A percentile compares a stretch with the other conserved stretches of the same genome.
Evolutionary conservation across 257 asterid species (phyloP).

Genomic region (Cynanchum wilfordii): DNA sequence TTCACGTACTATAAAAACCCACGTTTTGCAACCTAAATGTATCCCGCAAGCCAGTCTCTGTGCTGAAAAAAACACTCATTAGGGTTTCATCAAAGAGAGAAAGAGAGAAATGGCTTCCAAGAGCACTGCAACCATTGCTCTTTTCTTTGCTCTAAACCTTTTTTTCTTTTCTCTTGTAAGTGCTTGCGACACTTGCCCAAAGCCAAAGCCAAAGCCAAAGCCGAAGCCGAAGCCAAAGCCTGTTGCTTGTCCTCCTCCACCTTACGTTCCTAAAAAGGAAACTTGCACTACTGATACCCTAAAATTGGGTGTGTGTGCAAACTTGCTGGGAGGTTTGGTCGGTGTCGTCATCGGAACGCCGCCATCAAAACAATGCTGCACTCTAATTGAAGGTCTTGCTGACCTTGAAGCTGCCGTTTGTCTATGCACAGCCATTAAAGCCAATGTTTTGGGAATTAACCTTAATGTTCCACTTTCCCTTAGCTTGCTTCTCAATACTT

Average conservation of each 20-base stretch:
- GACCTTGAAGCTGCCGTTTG: constrained; percentile 56
- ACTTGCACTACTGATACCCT: constrained; percentile 55
- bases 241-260: constrained; percentile 13
- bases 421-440: constrained; percentile 63
- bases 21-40: background rate
- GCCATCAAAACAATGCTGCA: constrained; percentile 43
- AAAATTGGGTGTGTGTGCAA: constrained; percentile 51
- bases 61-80: too few species aligned
- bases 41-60: background rate
- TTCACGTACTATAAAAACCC: too few species aligned
- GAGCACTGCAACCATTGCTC: constrained; percentile 30
- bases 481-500: constrained; percentile 40
- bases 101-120: constrained; percentile 37
- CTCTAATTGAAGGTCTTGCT: constrained; percentile 25
- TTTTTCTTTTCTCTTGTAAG: constrained; percentile 28
- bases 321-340: constrained; percentile 32
- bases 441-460: constrained; percentile 53
- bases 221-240: constrained; percentile 2
- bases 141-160: constrained; percentile 43
- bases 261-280: background rate
- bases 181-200: background rate
- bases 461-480: constrained; percentile 51
- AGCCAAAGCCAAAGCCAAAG: constrained; percentile 26
- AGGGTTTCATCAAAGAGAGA: background rate
- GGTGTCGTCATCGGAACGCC: constrained; percentile 39